Evolutionary conservation across 2,329 filamentous ascomycete species (phyloP).

Genomic region (Phoma herbarum): DNA sequence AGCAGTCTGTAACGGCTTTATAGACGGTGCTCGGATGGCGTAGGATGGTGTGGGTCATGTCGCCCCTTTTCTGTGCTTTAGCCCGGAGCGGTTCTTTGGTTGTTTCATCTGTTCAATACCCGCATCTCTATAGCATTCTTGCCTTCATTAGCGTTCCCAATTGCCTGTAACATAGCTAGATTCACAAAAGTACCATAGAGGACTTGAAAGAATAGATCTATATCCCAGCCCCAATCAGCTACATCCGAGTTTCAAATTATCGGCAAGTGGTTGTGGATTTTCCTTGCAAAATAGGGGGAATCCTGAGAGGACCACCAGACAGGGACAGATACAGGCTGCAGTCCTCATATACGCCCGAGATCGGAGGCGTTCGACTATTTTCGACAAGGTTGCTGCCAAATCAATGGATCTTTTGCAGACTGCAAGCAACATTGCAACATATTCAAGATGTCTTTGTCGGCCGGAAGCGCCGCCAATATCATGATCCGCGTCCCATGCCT

Average conservation of each 20-base stretch:
- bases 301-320: too few species aligned
- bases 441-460: too few species aligned
- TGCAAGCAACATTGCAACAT: too few species aligned
- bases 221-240: neutral
- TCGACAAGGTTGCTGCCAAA: too few species aligned
- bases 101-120: slow-evolving; percentile 3
- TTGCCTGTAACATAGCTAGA: neutral
- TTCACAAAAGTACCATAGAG: neutral
- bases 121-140: neutral
- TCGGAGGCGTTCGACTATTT: too few species aligned
- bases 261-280: too few species aligned
- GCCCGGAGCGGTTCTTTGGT: neutral
- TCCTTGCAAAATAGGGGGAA: too few species aligned
- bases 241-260: neutral
- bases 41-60: neutral
- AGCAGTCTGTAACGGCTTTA: neutral
- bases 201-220: neutral
- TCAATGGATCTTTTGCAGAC: too few species aligned
- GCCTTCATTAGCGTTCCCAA: neutral
- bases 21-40: neutral
- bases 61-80: neutral
- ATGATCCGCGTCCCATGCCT: too few species aligned
- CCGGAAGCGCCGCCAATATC: too few species aligned
- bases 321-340: too few species aligned
- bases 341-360: too few species aligned